Evolutionary conservation across 306 rosid genomes (phyloP).

Genomic region (Mimosa bimucronata): DNA sequence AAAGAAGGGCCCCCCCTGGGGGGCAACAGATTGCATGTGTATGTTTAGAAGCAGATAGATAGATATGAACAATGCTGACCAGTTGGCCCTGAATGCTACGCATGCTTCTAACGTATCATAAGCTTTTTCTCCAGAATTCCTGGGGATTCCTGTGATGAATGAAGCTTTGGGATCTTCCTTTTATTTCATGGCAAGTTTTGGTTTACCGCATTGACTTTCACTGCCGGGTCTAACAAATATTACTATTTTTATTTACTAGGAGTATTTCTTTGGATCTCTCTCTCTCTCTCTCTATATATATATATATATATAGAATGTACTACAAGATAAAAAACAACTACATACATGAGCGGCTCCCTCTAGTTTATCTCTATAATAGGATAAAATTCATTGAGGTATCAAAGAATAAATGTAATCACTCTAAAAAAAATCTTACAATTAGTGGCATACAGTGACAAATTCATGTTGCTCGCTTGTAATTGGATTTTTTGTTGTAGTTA

Average conservation of each 20-base stretch:
- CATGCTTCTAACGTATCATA: slow-evolving; percentile 18
- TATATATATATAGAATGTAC: no score
- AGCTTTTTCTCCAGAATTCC: slow-evolving; percentile 25
- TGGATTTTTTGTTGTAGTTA: no score
- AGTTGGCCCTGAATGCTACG: slow-evolving; percentile 35
- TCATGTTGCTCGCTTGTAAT: no score
- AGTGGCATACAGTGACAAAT: no score
- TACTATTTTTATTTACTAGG: background rate
- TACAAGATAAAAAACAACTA: no score
- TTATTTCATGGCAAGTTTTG: slow-evolving; percentile 21
- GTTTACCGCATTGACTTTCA: background rate
- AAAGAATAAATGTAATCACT: no score
- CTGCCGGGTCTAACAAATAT: background rate
- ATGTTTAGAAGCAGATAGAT: slow-evolving; percentile 27
- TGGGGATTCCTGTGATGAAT: slow-evolving; percentile 36
- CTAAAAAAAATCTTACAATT: no score
- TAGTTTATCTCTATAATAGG: background rate
- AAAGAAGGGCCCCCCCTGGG: background rate
- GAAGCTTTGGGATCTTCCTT: slow-evolving; percentile 29
- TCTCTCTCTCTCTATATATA: no score
- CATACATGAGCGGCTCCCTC: background rate
- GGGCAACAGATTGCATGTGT: slow-evolving; percentile 35
- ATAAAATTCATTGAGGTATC: no score
- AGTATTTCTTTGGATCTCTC: background rate
- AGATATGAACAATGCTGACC: slow-evolving; percentile 39